A percentile compares a stretch with the other conserved stretches of the same genome.
Evolutionary conservation across 2,329 filamentous ascomycete species (phyloP).

Genomic region (Exserohilum rostratum): DNA sequence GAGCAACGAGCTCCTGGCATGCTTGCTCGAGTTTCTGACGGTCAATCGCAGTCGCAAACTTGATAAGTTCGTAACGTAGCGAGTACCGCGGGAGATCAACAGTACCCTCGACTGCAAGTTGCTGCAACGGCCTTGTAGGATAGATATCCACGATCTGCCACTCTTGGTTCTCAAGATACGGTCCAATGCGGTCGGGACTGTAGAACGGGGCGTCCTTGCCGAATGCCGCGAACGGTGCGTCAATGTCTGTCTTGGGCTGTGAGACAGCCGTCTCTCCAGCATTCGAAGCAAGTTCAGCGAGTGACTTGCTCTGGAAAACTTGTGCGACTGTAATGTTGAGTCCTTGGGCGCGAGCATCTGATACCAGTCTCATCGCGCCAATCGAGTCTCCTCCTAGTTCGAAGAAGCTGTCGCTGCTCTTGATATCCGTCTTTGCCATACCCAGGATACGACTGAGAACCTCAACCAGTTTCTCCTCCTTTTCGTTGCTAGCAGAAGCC

Average conservation of each 20-base stretch:
- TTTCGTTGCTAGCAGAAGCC: conserved; percentile 48
- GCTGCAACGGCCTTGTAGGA: conserved; percentile 64
- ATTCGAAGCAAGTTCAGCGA: conserved; percentile 41
- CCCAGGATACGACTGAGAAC: conserved; percentile 39
- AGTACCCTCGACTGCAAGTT: conserved; percentile 65
- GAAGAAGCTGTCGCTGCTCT: conserved; percentile 52
- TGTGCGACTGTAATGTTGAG: conserved; percentile 51
- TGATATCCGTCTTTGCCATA: conserved; percentile 45
- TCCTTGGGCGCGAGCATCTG: conserved; percentile 46
- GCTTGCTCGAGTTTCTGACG: conserved; percentile 55
- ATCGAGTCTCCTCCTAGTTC: conserved; percentile 56
- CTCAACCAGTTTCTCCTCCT: conserved; percentile 37
- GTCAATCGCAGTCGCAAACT: conserved; percentile 61
- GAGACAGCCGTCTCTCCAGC: conserved; percentile 38
- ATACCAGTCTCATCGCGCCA: conserved; percentile 53
- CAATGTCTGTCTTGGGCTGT: conserved; percentile 26
- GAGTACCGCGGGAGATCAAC: conserved; percentile 65
- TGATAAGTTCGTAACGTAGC: conserved; percentile 68
- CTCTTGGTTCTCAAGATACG: conserved; percentile 58
- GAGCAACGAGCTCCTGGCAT: conserved; percentile 62
- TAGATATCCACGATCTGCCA: conserved; percentile 63
- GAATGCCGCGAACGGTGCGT: conserved; percentile 61
- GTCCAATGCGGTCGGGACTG: conserved; percentile 56
- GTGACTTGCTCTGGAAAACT: conserved; percentile 52
- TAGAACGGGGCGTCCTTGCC: conserved; percentile 53